phyloP scores from a whole-genome alignment of 441 rosid genomes.

The Cnidoscolus chayamansa region DNA sequence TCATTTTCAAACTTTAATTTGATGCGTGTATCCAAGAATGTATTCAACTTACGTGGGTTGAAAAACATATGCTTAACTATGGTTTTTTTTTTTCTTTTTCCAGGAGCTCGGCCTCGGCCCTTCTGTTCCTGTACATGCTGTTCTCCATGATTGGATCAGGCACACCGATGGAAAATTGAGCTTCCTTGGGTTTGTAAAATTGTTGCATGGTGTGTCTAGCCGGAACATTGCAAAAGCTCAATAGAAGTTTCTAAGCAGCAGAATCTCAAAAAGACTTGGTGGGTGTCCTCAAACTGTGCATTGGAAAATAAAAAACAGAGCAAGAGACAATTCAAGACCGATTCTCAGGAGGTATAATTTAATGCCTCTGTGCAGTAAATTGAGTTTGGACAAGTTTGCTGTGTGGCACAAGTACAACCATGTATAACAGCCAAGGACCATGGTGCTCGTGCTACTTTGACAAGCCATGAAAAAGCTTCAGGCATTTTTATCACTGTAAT shows the following conservation, averaged over 20 bases:
- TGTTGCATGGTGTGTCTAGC: conserved; percentile 79
- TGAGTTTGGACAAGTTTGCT: conserved; percentile 13
- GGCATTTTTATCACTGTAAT: conserved; percentile 34
- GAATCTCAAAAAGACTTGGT: conserved; percentile 12
- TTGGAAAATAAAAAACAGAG: conserved; percentile 18
- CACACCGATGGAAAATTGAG: conserved; percentile 92
- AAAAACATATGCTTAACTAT: conserved; percentile 9
- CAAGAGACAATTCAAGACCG: neutral
- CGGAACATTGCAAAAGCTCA: conserved; percentile 59
- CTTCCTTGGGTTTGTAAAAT: conserved; percentile 78
- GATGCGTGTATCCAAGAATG: neutral
- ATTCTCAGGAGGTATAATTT: conserved; percentile 13
- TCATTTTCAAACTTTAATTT: neutral
- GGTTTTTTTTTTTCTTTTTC: neutral
- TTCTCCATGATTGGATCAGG: conserved; percentile 90
- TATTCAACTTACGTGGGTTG: no score
- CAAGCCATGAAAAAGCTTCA: neutral
- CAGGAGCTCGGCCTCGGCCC: conserved; percentile 95
- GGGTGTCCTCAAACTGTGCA: conserved; percentile 16
- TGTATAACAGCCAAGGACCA: neutral
- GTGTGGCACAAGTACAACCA: conserved; percentile 18
- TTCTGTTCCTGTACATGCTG: conserved; percentile 78
- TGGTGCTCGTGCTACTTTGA: conserved; percentile 5
- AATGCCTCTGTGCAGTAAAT: conserved; percentile 7
- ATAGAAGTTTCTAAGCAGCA: conserved; percentile 30